Evolutionary conservation across 2,329 filamentous ascomycete genomes (phyloP).

Genomic region (Cladorrhinum sp.): DNA sequence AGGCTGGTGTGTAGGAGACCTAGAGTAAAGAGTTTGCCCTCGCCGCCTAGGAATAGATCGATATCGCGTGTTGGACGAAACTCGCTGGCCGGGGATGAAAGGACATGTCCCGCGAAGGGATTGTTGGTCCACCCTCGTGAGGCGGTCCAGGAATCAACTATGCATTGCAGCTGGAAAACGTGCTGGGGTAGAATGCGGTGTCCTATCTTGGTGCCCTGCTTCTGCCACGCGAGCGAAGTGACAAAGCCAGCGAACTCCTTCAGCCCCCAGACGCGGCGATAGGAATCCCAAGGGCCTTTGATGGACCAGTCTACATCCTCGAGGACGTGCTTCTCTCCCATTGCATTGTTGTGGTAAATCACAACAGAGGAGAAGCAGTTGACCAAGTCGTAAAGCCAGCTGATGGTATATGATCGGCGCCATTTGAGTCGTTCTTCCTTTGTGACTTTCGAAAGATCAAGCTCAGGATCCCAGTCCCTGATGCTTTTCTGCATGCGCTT

Average conservation of each 20-base stretch:
- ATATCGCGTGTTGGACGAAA: constrained; percentile 42
- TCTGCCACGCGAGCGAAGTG: constrained; percentile 45
- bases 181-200: constrained; percentile 43
- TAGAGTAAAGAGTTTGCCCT: constrained; percentile 30
- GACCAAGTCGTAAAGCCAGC: constrained; percentile 51
- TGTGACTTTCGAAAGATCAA: constrained; percentile 38
- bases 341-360: constrained; percentile 36
- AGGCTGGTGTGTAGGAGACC: too few relatives aligned
- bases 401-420: constrained; percentile 48
- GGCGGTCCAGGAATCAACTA: constrained; percentile 45
- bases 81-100: constrained; percentile 33
- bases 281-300: constrained; percentile 36
- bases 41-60: constrained; percentile 42
- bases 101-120: constrained; percentile 34
- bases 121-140: constrained; percentile 43
- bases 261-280: constrained; percentile 42
- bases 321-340: constrained; percentile 33
- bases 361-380: constrained; percentile 43
- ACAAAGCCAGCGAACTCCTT: constrained; percentile 45
- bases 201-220: constrained; percentile 37
- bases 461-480: constrained; percentile 40
- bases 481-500: constrained; percentile 41
- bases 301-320: constrained; percentile 43
- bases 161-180: constrained; percentile 49
- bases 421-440: constrained; percentile 41